These are phyloP conservation scores for Pseudogymnoascus sp. DNA, from an alignment of 2,329 filamentous ascomycete genomes.

Conservation along the genomic window DNA sequence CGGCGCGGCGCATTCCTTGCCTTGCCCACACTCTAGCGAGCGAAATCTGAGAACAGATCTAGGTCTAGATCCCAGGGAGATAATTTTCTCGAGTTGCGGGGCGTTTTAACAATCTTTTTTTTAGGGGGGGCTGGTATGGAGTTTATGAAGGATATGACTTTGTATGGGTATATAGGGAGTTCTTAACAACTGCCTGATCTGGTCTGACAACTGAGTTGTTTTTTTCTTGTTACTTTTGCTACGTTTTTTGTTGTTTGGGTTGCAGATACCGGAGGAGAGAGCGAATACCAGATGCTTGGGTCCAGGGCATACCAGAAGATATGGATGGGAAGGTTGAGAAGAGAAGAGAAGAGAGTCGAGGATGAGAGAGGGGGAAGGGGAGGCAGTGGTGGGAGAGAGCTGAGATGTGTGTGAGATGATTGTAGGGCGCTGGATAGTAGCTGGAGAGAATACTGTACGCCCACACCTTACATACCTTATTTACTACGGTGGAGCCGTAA, in stretches of 20 bases:
- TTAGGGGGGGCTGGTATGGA: background rate
- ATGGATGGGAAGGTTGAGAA: background rate
- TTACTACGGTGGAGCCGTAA: background rate
- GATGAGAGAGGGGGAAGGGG: background rate
- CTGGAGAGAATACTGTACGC: background rate
- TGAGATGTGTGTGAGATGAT: background rate
- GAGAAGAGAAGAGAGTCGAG: background rate
- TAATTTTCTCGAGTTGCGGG: background rate
- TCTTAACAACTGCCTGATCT: background rate
- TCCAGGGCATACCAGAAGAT: conserved; percentile 1
- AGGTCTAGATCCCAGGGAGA: background rate
- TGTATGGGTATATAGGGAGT: background rate
- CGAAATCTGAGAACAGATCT: background rate
- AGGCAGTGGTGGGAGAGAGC: background rate
- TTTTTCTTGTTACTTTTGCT: background rate
- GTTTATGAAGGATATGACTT: background rate
- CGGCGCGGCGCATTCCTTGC: background rate
- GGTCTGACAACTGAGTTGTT: background rate
- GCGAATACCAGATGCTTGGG: background rate
- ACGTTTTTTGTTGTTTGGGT: background rate
- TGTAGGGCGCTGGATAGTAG: background rate
- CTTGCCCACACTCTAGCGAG: background rate
- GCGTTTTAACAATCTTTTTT: background rate
- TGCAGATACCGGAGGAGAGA: background rate
- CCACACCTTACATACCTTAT: background rate